phyloP scores from a whole-genome alignment of 768 basidiomycete species.

The Leucocoprinus sp. region DNA sequence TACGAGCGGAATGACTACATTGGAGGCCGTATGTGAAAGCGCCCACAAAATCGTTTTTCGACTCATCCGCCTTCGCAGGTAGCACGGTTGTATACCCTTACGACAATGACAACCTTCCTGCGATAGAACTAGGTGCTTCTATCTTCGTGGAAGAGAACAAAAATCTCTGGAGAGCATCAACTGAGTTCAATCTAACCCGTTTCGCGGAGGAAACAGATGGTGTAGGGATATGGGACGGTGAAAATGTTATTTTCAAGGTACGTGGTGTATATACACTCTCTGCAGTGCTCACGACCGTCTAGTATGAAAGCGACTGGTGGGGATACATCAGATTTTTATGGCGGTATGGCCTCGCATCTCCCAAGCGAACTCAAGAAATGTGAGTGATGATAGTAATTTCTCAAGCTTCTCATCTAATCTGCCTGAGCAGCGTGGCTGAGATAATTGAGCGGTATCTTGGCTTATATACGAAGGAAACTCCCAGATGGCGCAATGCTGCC shows the following conservation, averaged over 20 bases:
- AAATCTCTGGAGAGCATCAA: constrained; percentile 61
- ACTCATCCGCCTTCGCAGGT: constrained; percentile 33
- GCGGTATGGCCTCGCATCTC: constrained; percentile 66
- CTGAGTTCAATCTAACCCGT: constrained; percentile 69
- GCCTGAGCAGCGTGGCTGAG: constrained; percentile 40
- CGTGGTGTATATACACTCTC: constrained; percentile 16
- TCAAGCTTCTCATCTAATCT: background rate
- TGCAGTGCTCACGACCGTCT: constrained; percentile 1
- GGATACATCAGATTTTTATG: constrained; percentile 65
- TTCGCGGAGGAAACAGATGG: constrained; percentile 42
- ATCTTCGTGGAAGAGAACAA: constrained; percentile 77
- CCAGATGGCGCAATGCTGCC: constrained; percentile 56
- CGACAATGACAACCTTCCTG: constrained; percentile 44
- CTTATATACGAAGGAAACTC: constrained; percentile 47
- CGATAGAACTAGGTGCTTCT: constrained; percentile 81
- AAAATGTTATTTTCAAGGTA: constrained; percentile 58
- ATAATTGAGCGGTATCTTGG: constrained; percentile 44
- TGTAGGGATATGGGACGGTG: constrained; percentile 81
- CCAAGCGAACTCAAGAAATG: constrained; percentile 48
- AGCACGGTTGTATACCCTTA: constrained; percentile 75
- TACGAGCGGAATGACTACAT: constrained; percentile 73
- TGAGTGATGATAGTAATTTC: constrained; percentile 20
- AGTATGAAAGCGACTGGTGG: constrained; percentile 58
- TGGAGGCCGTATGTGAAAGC: constrained; percentile 67
- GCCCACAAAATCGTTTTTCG: background rate